phyloP scores from a whole-genome alignment of 2,329 filamentous ascomycete genomes.

The Fusarium longipes region DNA sequence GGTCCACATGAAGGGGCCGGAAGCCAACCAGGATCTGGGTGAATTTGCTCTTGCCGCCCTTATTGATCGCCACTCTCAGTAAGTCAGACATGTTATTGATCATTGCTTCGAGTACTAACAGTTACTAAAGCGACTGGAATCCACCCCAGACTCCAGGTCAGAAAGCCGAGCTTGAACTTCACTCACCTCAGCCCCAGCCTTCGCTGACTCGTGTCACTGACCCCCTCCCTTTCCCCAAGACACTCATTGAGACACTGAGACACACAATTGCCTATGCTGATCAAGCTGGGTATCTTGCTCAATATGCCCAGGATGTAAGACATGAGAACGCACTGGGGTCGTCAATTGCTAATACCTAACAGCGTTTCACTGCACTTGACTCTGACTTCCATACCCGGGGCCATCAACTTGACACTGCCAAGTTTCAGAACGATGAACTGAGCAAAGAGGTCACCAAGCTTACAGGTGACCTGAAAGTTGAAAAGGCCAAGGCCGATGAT shows the following conservation, averaged over 20 bases:
- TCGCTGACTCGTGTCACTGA: slow-evolving; percentile 18
- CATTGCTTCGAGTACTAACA: not conserved
- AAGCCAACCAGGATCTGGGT: not conserved
- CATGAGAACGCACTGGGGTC: accelerated
- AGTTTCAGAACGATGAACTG: not conserved
- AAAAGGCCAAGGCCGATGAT: not conserved
- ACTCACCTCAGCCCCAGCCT: slow-evolving; percentile 22
- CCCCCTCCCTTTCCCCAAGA: slow-evolving; percentile 24
- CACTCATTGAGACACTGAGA: slow-evolving; percentile 19
- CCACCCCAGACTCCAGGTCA: not conserved
- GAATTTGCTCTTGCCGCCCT: slow-evolving; percentile 12
- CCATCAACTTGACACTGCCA: not conserved
- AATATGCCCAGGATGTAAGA: slow-evolving; percentile 4
- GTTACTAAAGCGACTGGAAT: slow-evolving; percentile 13
- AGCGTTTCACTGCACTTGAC: slow-evolving; percentile 4
- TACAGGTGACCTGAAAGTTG: not conserved
- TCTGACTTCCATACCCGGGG: not conserved
- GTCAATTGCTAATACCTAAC: not conserved
- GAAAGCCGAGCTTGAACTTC: slow-evolving; percentile 29
- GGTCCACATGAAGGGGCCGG: not conserved
- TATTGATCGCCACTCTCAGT: slow-evolving; percentile 31
- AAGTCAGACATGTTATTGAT: not conserved
- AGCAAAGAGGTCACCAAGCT: not conserved
- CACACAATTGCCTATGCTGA: slow-evolving; percentile 30
- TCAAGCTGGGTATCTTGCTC: slow-evolving; percentile 14